phyloP scores from a whole-genome alignment of 2,329 filamentous ascomycete genomes.

The Talaromyces funiculosus region DNA sequence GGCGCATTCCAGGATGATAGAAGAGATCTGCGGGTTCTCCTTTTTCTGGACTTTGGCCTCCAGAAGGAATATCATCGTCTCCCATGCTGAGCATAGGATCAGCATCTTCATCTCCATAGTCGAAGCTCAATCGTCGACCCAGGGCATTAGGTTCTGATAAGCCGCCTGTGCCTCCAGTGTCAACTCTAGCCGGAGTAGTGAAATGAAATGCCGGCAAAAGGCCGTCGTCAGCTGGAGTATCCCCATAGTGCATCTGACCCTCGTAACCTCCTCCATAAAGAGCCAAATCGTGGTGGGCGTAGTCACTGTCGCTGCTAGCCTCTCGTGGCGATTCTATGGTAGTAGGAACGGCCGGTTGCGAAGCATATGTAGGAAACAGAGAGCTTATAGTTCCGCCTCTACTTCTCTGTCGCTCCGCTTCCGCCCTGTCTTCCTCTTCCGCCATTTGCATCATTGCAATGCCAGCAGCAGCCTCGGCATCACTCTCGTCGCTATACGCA shows the following conservation, averaged over 20 bases:
- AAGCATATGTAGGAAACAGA: constrained; percentile 39
- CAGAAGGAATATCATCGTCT: constrained; percentile 40
- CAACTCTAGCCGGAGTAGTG: constrained; percentile 62
- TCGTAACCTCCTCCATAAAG: constrained; percentile 68
- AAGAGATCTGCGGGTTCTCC: constrained; percentile 85
- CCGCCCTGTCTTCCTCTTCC: constrained; percentile 65
- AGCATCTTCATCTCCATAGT: constrained; percentile 85
- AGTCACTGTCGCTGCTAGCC: constrained; percentile 66
- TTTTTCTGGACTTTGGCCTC: constrained; percentile 60
- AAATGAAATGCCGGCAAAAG: constrained; percentile 51
- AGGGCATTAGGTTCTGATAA: constrained; percentile 65
- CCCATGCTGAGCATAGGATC: constrained; percentile 59
- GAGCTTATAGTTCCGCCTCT: constrained; percentile 52
- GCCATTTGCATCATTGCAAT: constrained; percentile 77
- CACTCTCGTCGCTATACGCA: constrained; percentile 66
- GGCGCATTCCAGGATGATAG: constrained; percentile 77
- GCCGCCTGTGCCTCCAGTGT: constrained; percentile 86
- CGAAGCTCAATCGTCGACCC: constrained; percentile 71
- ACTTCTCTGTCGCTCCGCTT: constrained; percentile 39
- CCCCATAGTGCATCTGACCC: constrained; percentile 57
- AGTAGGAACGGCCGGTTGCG: constrained; percentile 36
- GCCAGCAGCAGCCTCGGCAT: constrained; percentile 80
- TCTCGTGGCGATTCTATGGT: constrained; percentile 22
- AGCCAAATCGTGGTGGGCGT: constrained; percentile 65
- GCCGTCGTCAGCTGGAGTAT: constrained; percentile 45